Evolutionary conservation across 148 eudicot genomes (phyloP).

Genomic region (Chenopodium formosanum): DNA sequence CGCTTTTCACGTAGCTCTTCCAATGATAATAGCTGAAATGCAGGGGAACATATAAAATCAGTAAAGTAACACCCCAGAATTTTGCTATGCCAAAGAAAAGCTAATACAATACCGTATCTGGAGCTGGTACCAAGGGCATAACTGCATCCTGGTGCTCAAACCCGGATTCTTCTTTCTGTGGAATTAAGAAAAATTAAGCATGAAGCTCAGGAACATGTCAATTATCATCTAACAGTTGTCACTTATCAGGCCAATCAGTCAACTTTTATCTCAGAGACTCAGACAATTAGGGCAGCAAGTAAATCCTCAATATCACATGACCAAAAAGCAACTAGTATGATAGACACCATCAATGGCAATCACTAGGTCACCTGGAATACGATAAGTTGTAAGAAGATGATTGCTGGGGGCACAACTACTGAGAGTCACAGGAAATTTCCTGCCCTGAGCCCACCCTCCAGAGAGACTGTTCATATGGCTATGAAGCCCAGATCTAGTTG

Average conservation of each 20-base stretch:
- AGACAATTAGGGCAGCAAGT: not conserved
- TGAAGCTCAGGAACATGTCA: not conserved
- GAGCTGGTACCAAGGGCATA: constrained; percentile 80
- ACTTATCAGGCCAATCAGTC: not conserved
- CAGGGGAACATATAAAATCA: not conserved
- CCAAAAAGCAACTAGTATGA: not conserved
- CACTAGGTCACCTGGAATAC: not conserved
- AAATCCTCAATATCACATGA: not conserved
- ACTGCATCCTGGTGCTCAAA: constrained; percentile 80
- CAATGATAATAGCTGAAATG: constrained; percentile 69
- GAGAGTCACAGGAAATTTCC: not conserved
- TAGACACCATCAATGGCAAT: not conserved
- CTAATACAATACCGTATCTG: constrained; percentile 57
- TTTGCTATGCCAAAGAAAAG: constrained; percentile 17
- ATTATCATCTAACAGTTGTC: not conserved
- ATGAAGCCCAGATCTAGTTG: not conserved
- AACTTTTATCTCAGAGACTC: not conserved
- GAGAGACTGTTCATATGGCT: not conserved
- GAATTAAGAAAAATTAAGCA: constrained; percentile 13
- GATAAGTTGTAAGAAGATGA: not conserved
- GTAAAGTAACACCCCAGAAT: not conserved
- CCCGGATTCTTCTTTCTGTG: constrained; percentile 84
- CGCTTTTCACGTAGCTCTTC: constrained; percentile 87
- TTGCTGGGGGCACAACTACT: not conserved
- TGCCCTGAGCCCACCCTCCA: not conserved